Evolutionary conservation across 2,329 filamentous ascomycete genomes (phyloP).

Genomic region (Stagonosporopsis tanaceti): DNA sequence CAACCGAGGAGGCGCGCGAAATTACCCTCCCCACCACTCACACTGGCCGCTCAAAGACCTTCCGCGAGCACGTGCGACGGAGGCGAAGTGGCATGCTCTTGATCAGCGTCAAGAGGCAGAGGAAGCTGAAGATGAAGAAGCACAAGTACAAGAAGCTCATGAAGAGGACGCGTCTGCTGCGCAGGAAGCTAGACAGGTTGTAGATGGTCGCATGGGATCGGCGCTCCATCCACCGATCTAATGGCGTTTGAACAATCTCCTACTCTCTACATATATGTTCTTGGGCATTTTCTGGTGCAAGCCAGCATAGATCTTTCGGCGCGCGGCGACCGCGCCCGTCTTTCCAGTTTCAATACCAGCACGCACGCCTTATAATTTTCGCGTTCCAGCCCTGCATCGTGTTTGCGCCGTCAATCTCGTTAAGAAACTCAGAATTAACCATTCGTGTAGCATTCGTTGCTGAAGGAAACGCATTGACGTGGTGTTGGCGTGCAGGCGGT

Average conservation of each 20-base stretch:
- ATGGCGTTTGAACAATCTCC: conserved; percentile 42
- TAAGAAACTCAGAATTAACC: conserved; percentile 3
- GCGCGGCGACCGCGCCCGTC: conserved; percentile 31
- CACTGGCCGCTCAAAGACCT: conserved; percentile 34
- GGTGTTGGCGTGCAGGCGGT: conserved; percentile 34
- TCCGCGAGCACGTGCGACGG: conserved; percentile 32
- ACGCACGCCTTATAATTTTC: conserved; percentile 20
- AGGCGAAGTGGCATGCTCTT: conserved; percentile 69
- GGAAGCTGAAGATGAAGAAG: conserved; percentile 99
- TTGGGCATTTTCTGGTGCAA: conserved; percentile 29
- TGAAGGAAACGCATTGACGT: conserved; percentile 39
- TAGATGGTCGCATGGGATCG: conserved; percentile 26
- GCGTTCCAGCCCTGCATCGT: conserved; percentile 36
- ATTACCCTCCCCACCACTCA: conserved; percentile 21
- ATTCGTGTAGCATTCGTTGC: conserved; percentile 11
- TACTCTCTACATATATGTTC: conserved; percentile 30
- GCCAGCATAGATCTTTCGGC: conserved; percentile 38
- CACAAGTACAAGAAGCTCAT: conserved; percentile 99
- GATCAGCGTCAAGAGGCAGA: conserved; percentile 90
- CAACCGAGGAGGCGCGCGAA: conserved; percentile 27
- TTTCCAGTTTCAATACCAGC: conserved; percentile 41
- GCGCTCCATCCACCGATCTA: conserved; percentile 6
- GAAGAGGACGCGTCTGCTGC: conserved; percentile 86
- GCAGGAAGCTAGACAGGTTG: conserved; percentile 74
- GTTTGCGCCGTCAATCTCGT: conserved; percentile 29